These are phyloP conservation scores for Diaporthe citri DNA, from an alignment of 2,329 filamentous ascomycete genomes.

Conservation along the genomic window DNA sequence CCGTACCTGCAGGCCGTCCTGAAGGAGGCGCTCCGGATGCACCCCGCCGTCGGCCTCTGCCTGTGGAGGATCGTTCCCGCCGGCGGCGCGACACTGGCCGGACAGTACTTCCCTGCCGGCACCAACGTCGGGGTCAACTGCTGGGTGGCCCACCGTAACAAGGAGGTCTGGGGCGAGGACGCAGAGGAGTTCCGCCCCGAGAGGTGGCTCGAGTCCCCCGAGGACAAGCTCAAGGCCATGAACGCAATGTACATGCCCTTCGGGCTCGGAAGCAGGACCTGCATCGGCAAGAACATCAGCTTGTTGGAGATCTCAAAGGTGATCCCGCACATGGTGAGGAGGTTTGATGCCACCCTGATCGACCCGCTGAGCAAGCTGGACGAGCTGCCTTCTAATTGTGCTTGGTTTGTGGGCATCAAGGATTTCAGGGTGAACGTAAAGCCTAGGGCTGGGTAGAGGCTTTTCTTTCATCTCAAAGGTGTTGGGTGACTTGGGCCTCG, in stretches of 20 bases:
- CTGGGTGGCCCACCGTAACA: slow-evolving; percentile 48
- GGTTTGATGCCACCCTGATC: slow-evolving; percentile 26
- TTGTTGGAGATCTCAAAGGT: slow-evolving; percentile 38
- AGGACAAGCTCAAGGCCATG: slow-evolving; percentile 77
- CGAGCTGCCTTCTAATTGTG: slow-evolving; percentile 5
- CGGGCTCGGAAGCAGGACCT: slow-evolving; percentile 63
- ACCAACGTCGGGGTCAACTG: slow-evolving; percentile 30
- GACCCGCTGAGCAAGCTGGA: not conserved
- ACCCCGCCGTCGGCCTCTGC: slow-evolving; percentile 61
- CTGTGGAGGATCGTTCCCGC: slow-evolving; percentile 62
- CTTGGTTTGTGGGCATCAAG: slow-evolving; percentile 34
- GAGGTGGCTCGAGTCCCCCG: slow-evolving; percentile 27
- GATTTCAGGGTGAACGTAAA: slow-evolving; percentile 15
- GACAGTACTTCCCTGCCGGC: slow-evolving; percentile 22
- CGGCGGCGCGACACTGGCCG: slow-evolving; percentile 56
- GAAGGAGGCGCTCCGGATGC: slow-evolving; percentile 66
- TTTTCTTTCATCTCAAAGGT: not conserved
- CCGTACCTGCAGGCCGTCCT: slow-evolving; percentile 67
- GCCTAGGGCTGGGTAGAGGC: not conserved
- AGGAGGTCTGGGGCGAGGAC: slow-evolving; percentile 28
- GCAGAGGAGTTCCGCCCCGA: slow-evolving; percentile 29
- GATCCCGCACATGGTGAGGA: slow-evolving; percentile 33
- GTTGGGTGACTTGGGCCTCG: too few species aligned
- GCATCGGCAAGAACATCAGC: slow-evolving; percentile 52
- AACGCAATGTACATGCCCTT: slow-evolving; percentile 76